These are phyloP conservation scores for Acorus gramineus DNA, from an alignment of 106 monocot species.

Conservation along the genomic window DNA sequence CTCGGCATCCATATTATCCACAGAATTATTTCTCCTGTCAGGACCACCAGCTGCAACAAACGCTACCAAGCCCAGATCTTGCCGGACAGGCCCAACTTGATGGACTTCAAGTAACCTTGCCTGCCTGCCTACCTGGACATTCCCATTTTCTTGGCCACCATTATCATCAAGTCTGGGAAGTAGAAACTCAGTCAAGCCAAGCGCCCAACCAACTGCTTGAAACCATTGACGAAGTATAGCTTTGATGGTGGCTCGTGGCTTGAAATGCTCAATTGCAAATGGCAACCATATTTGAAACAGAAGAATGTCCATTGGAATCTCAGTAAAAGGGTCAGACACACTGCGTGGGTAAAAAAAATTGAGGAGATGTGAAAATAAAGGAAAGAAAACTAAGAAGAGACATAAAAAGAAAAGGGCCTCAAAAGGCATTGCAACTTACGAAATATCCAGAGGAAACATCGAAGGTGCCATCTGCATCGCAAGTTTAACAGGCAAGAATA, in stretches of 20 bases:
- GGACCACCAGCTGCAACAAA: constrained; percentile 34
- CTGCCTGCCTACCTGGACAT: constrained; percentile 36
- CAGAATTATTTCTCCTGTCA: constrained; percentile 30
- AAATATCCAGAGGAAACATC: constrained; percentile 82
- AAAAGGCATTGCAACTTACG: constrained; percentile 28
- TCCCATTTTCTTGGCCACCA: constrained; percentile 50
- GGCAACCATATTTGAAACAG: constrained; percentile 97
- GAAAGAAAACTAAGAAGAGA: neutral
- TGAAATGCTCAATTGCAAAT: constrained; percentile 95
- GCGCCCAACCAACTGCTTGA: constrained; percentile 84
- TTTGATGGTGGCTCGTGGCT: constrained; percentile 83
- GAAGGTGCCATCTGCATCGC: constrained; percentile 91
- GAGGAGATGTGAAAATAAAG: constrained; percentile 1
- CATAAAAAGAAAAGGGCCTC: neutral
- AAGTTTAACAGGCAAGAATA: constrained; percentile 93
- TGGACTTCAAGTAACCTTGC: constrained; percentile 40
- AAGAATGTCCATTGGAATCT: constrained; percentile 91
- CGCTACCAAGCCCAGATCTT: constrained; percentile 33
- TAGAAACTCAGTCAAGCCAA: constrained; percentile 84
- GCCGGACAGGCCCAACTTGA: constrained; percentile 31
- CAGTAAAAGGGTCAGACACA: constrained; percentile 90
- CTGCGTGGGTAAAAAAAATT: constrained; percentile 28
- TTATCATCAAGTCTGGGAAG: constrained; percentile 74
- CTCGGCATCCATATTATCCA: constrained; percentile 37
- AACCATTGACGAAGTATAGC: constrained; percentile 82